A percentile compares a stretch with the other conserved stretches of the same genome.
phyloP scores from a whole-genome alignment of 441 rosid species.

The Jatropha podagrica region DNA sequence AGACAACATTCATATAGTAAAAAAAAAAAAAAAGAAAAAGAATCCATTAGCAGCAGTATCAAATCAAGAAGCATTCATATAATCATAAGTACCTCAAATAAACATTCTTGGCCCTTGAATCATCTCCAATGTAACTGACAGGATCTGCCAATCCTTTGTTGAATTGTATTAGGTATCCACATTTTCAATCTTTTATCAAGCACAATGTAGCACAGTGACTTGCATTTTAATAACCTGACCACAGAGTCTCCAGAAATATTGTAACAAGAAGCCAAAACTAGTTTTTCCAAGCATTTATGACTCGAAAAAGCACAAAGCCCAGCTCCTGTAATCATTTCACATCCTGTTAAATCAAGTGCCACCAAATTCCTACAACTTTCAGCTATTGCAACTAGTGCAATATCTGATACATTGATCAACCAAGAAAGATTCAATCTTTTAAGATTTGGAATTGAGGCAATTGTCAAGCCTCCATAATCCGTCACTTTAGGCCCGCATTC shows the following conservation, averaged over 20 bases:
- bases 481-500: conserved; percentile 52
- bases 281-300: conserved; percentile 32
- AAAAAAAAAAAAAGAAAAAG: not conserved
- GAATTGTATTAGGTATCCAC: conserved; percentile 32
- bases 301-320: conserved; percentile 35
- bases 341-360: conserved; percentile 44
- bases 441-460: conserved; percentile 35
- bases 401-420: conserved; percentile 47
- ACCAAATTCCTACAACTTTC: conserved; percentile 33
- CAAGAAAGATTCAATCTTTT: conserved; percentile 40
- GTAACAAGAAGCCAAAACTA: conserved; percentile 38
- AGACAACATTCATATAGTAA: not conserved
- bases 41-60: not conserved
- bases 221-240: conserved; percentile 25
- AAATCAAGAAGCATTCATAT: not conserved
- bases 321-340: conserved; percentile 39
- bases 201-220: conserved; percentile 33
- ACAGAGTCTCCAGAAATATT: conserved; percentile 26
- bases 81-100: not conserved
- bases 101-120: conserved; percentile 8
- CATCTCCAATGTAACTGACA: conserved; percentile 41
- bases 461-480: conserved; percentile 32
- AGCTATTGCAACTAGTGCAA: conserved; percentile 35
- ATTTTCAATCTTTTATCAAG: conserved; percentile 36
- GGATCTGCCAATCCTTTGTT: conserved; percentile 25